Conservation (phyloP, 257 asterid species). For the Gardenia jasminoides region DNA sequence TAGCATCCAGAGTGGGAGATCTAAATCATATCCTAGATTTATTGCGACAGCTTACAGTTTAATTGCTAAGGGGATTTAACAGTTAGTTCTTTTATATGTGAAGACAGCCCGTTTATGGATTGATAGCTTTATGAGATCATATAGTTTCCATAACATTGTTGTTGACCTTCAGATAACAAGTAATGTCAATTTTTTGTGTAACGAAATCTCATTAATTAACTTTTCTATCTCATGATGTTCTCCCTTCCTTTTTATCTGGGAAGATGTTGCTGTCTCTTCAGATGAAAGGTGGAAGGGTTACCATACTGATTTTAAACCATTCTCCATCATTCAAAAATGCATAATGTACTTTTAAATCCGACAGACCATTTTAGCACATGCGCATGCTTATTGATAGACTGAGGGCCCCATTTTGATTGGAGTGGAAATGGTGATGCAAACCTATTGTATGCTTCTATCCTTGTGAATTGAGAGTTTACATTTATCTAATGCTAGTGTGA, state of each 20-base stretch:
- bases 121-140: not conserved
- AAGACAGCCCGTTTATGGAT: not conserved
- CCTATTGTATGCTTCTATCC: not conserved
- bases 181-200: not conserved
- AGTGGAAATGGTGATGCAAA: not conserved
- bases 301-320: not conserved
- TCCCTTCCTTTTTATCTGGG: not conserved
- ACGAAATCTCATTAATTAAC: not conserved
- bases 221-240: not conserved
- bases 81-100: not conserved
- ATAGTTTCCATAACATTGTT: not conserved
- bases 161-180: not conserved
- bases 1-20: not conserved
- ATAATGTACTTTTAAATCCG: not conserved
- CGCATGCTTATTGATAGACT: not conserved
- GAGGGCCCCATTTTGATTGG: not conserved
- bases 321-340: not conserved
- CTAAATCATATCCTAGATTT: not conserved
- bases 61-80: not conserved
- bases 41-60: not conserved
- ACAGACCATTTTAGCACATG: not conserved
- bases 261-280: not conserved
- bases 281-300: not conserved
- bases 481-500: conserved; percentile 2
- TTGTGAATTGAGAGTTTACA: not conserved